phyloP scores from a whole-genome alignment of 768 basidiomycete genomes.

The Xerocomellus chrysenteron region DNA sequence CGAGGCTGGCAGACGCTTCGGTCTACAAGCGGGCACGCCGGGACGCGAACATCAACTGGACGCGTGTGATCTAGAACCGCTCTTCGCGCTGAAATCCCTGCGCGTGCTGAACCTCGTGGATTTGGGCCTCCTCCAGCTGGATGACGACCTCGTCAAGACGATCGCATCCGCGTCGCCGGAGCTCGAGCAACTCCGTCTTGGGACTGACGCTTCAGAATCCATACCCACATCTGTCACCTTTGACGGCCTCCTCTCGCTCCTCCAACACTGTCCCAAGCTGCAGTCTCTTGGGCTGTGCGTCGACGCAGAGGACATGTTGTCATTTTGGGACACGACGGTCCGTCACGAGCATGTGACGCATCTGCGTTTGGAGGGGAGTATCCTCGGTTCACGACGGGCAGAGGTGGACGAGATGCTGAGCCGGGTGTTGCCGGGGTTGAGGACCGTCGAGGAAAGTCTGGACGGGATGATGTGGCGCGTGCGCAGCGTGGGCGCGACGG shows the following conservation, averaged over 20 bases:
- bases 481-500: slow-evolving; percentile 8
- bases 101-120: slow-evolving; percentile 14
- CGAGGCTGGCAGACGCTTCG: slow-evolving; percentile 19
- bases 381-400: slow-evolving; percentile 11
- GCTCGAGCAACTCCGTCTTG: slow-evolving; percentile 19
- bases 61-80: slow-evolving; percentile 12
- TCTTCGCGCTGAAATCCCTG: slow-evolving; percentile 12
- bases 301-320: slow-evolving; percentile 15
- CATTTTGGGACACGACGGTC: slow-evolving; percentile 11
- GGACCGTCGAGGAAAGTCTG: slow-evolving; percentile 23
- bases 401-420: slow-evolving; percentile 22
- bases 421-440: slow-evolving; percentile 22
- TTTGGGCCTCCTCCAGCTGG: slow-evolving; percentile 14
- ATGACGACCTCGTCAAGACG: slow-evolving; percentile 18
- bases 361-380: slow-evolving; percentile 15
- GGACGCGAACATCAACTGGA: slow-evolving; percentile 19
- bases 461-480: slow-evolving; percentile 13
- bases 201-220: not conserved
- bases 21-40: slow-evolving; percentile 12
- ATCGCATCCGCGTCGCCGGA: slow-evolving; percentile 15
- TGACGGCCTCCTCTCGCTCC: slow-evolving; percentile 20
- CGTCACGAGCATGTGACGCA: slow-evolving; percentile 12
- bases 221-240: slow-evolving; percentile 13
- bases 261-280: slow-evolving; percentile 19
- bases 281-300: slow-evolving; percentile 8